Conservation (phyloP, 805 yeast species). For the Lipomyces lipofer region DNA sequence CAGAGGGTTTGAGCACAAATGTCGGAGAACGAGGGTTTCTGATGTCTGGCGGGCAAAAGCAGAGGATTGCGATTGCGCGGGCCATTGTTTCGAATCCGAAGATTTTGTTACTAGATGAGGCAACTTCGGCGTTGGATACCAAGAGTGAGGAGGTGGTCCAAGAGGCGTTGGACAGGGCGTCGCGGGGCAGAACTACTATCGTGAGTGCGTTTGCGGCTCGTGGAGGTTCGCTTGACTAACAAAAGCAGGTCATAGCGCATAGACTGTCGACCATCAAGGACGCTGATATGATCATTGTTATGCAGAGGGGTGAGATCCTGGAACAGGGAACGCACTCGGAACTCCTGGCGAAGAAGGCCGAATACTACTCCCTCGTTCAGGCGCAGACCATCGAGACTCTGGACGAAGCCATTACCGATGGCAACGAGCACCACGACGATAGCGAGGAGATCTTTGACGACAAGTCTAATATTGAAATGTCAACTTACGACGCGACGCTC, state of each 20-base stretch:
- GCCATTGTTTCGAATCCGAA: constrained; percentile 57
- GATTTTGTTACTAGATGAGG: constrained; percentile 61
- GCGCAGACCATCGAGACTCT: constrained; percentile 33
- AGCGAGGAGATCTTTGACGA: constrained; percentile 9
- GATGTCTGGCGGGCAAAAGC: constrained; percentile 68
- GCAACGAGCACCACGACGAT: constrained; percentile 1
- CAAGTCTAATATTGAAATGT: neutral
- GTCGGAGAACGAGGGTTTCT: constrained; percentile 61
- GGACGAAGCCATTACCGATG: constrained; percentile 4
- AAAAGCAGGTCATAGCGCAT: constrained; percentile 57
- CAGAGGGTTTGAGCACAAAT: constrained; percentile 52
- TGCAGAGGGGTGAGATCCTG: constrained; percentile 47
- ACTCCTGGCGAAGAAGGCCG: constrained; percentile 34
- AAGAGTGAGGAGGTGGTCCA: constrained; percentile 61
- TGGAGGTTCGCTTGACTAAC: too few relatives aligned
- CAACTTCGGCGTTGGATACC: constrained; percentile 68
- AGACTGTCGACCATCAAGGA: constrained; percentile 52
- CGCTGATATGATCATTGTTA: constrained; percentile 51
- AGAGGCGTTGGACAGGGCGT: constrained; percentile 47
- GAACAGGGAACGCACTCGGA: constrained; percentile 43
- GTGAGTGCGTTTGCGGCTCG: constrained; percentile 37
- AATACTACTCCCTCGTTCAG: constrained; percentile 35
- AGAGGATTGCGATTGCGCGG: constrained; percentile 63
- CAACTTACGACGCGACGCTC: neutral
- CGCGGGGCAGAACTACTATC: constrained; percentile 53